phyloP scores from a whole-genome alignment of 495 filamentous ascomycete genomes.

The Tuber magnatum region DNA sequence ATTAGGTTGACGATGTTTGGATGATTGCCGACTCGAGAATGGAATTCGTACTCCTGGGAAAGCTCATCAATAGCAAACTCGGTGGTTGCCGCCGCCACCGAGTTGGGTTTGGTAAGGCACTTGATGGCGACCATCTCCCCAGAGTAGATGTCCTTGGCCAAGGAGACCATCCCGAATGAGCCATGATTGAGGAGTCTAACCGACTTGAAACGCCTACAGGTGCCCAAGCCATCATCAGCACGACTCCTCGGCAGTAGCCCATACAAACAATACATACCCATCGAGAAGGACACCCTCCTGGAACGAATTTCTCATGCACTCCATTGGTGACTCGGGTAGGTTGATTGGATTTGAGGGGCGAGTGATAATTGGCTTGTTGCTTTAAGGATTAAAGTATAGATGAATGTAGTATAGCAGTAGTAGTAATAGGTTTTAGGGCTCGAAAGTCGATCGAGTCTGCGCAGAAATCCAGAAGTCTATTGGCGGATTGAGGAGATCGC shows the following conservation, averaged over 20 bases:
- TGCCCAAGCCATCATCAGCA: conserved; percentile 19
- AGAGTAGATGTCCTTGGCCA: conserved; percentile 70
- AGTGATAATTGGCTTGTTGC: conserved; percentile 29
- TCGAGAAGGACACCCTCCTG: conserved; percentile 64
- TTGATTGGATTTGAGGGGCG: conserved; percentile 27
- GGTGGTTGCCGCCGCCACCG: conserved; percentile 50
- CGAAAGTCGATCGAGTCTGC: conserved; percentile 39
- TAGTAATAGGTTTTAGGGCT: conserved; percentile 23
- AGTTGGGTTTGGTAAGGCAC: conserved; percentile 70
- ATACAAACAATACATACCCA: conserved; percentile 44
- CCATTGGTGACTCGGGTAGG: conserved; percentile 50
- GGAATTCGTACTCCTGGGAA: conserved; percentile 80
- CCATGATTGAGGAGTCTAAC: conserved; percentile 94
- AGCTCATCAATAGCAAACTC: conserved; percentile 64
- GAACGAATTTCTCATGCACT: conserved; percentile 70
- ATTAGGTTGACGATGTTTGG: conserved; percentile 91
- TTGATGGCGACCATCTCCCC: conserved; percentile 84
- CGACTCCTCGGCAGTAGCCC: conserved; percentile 13
- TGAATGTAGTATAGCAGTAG: conserved; percentile 34
- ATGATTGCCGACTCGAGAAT: conserved; percentile 68
- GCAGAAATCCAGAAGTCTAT: conserved; percentile 39
- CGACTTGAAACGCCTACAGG: conserved; percentile 66
- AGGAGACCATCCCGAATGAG: conserved; percentile 96
- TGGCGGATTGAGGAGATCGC: conserved; percentile 21
- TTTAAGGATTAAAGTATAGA: conserved; percentile 40